Percentiles rank a stretch among this genome's conserved stretches.
phyloP scores from a whole-genome alignment of 2,329 filamentous ascomycete genomes.

The Lithohypha guttulata region DNA sequence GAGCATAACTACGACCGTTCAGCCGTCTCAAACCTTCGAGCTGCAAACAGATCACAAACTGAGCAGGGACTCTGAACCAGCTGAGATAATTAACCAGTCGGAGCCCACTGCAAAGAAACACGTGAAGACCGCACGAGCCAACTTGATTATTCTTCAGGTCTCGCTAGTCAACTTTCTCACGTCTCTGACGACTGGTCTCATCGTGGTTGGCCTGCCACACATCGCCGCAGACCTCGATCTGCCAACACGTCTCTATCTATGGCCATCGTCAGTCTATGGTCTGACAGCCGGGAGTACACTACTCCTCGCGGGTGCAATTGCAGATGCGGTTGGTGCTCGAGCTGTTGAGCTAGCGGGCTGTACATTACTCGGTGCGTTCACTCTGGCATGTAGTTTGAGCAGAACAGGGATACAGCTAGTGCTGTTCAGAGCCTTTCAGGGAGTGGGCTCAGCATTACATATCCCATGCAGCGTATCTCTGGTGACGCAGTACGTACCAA shows the following conservation, averaged over 20 bases:
- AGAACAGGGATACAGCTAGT: conserved; percentile 35
- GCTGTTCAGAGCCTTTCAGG: conserved; percentile 37
- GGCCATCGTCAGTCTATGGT: conserved; percentile 27
- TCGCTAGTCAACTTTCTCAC: conserved; percentile 21
- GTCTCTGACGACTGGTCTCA: conserved; percentile 29
- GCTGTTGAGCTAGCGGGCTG: conserved; percentile 38
- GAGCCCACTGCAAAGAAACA: too few species aligned
- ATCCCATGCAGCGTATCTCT: conserved; percentile 41
- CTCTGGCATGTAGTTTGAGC: conserved; percentile 35
- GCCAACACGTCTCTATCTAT: conserved; percentile 18
- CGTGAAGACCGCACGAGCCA: too few species aligned
- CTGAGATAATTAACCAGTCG: too few species aligned
- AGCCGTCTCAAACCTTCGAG: too few species aligned
- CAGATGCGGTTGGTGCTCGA: conserved; percentile 40
- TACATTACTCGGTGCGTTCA: conserved; percentile 34
- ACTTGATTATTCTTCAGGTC: conserved; percentile 11
- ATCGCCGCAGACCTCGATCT: conserved; percentile 31
- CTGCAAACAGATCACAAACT: too few species aligned
- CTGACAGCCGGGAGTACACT: conserved; percentile 41
- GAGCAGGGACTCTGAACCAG: too few species aligned
- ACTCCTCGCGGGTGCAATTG: conserved; percentile 39
- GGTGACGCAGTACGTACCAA: conserved; percentile 37
- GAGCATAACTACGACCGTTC: too few species aligned
- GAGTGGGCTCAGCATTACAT: conserved; percentile 37
- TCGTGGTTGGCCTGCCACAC: conserved; percentile 33